These are phyloP conservation scores for Dipteronia sinensis DNA, from an alignment of 345 rosid species.

Conservation along the genomic window DNA sequence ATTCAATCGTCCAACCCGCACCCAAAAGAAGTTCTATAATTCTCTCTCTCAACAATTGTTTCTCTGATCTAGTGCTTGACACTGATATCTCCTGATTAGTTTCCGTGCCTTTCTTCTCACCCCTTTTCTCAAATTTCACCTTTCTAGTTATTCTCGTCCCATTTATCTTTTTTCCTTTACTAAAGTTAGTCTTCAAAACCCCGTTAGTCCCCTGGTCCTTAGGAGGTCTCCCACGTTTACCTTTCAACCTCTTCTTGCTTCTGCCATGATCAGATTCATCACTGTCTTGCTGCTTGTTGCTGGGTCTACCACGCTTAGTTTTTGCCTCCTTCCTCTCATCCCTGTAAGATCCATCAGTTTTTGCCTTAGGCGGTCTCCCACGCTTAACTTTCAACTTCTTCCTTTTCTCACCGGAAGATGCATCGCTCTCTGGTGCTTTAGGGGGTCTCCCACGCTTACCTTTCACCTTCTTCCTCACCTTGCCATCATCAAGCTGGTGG, in stretches of 20 bases:
- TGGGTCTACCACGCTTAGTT: slow-evolving; percentile 30
- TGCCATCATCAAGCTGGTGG: slow-evolving; percentile 12
- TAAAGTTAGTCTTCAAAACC: slow-evolving; percentile 11
- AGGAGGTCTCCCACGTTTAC: slow-evolving; percentile 31
- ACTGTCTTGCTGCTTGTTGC: slow-evolving; percentile 15
- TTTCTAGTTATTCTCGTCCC: slow-evolving; percentile 30
- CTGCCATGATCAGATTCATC: slow-evolving; percentile 3
- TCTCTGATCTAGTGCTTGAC: slow-evolving; percentile 32
- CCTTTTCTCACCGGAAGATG: slow-evolving; percentile 3
- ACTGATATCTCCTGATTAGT: slow-evolving; percentile 24
- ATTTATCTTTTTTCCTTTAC: slow-evolving; percentile 26
- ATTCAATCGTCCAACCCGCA: slow-evolving; percentile 89
- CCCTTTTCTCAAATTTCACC: slow-evolving; percentile 21
- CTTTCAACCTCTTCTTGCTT: slow-evolving; percentile 24
- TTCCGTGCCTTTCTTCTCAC: slow-evolving; percentile 24
- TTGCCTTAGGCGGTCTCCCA: slow-evolving; percentile 27
- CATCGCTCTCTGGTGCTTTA: slow-evolving; percentile 29
- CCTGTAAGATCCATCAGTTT: slow-evolving; percentile 3
- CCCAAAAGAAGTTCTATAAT: slow-evolving; percentile 64
- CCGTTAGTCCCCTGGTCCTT: slow-evolving; percentile 9
- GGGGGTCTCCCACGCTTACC: slow-evolving; percentile 40
- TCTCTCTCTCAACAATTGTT: slow-evolving; percentile 62
- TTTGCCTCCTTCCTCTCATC: slow-evolving; percentile 9
- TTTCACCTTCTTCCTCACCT: background rate
- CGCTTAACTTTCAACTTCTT: slow-evolving; percentile 19